Percentiles rank a stretch among this genome's conserved stretches.
These are phyloP conservation scores for Amaranthus hypochondriacus DNA, from an alignment of 148 eudicot genomes.

Conservation along the genomic window DNA sequence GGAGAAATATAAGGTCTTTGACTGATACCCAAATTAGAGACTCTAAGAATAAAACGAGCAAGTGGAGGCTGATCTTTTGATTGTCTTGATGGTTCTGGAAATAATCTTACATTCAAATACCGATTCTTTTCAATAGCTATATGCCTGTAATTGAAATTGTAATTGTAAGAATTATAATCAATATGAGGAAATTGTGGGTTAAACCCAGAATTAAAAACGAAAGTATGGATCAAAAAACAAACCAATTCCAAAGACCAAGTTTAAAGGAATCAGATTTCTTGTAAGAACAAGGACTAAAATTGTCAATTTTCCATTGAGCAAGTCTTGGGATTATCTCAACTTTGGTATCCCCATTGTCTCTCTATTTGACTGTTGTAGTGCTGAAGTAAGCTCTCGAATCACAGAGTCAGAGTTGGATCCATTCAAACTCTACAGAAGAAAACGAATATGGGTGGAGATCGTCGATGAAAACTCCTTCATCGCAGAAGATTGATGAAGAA, in stretches of 20 bases:
- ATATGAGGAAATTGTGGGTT: background rate
- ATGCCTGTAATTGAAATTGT: slow-evolving; percentile 43
- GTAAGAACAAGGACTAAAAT: slow-evolving; percentile 58
- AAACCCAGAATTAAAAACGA: background rate
- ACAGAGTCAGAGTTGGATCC: no score
- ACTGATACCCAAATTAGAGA: slow-evolving; percentile 44
- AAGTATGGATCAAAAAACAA: background rate
- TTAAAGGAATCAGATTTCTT: slow-evolving; percentile 71
- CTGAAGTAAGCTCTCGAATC: background rate
- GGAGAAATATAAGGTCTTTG: slow-evolving; percentile 67
- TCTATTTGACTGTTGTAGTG: slow-evolving; percentile 7
- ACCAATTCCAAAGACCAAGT: slow-evolving; percentile 91
- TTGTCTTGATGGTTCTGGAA: slow-evolving; percentile 57
- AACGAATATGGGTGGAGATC: no score
- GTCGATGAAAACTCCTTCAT: no score
- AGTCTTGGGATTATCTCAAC: slow-evolving; percentile 80
- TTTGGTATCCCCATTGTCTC: slow-evolving; percentile 57
- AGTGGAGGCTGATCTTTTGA: slow-evolving; percentile 73
- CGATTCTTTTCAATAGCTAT: slow-evolving; percentile 69
- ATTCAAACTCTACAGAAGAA: no score
- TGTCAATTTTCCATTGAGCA: slow-evolving; percentile 87
- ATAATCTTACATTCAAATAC: slow-evolving; percentile 52
- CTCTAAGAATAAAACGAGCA: slow-evolving; percentile 64
- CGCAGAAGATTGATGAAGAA: no score
- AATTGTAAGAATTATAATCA: background rate